Conservation (phyloP, 805 yeast species). For the Candida vaughaniae region DNA sequence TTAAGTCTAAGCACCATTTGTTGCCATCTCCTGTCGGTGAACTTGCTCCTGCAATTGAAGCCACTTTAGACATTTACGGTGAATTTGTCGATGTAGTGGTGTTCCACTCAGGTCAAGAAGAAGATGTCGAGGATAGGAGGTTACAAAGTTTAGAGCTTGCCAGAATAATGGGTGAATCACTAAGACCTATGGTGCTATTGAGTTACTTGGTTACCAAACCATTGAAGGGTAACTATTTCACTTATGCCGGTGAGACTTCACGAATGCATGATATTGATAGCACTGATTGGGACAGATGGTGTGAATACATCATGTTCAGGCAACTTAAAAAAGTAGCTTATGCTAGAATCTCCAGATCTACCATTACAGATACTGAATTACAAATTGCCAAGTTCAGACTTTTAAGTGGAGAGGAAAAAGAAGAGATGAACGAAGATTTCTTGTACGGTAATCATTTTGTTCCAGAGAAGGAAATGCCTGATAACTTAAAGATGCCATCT, state of each 20-base stretch:
- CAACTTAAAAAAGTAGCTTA: conserved; percentile 85
- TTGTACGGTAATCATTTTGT: conserved; percentile 58
- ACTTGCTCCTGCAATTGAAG: conserved; percentile 96
- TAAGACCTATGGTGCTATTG: conserved; percentile 79
- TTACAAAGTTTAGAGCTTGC: conserved; percentile 77
- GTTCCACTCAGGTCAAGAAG: conserved; percentile 98
- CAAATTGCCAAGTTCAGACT: conserved; percentile 91
- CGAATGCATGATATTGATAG: conserved; percentile 95
- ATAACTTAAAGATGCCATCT: conserved; percentile 70
- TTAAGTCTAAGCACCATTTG: conserved; percentile 85
- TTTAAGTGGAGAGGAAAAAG: conserved; percentile 36
- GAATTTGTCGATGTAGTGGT: conserved; percentile 87
- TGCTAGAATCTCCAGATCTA: conserved; percentile 88
- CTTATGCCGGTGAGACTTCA: conserved; percentile 77
- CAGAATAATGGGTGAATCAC: conserved; percentile 76
- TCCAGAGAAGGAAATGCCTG: conserved; percentile 55
- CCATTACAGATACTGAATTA: conserved; percentile 95
- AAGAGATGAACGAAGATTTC: conserved; percentile 31
- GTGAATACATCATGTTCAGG: conserved; percentile 91
- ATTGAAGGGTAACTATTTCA: conserved; percentile 83
- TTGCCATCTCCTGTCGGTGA: conserved; percentile 98
- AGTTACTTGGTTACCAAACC: conserved; percentile 92
- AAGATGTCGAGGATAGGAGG: conserved; percentile 90
- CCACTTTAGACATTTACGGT: conserved; percentile 90
- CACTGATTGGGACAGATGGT: conserved; percentile 96